phyloP scores from a whole-genome alignment of 1,139 yeast species.

The Diutina mesorugosa region DNA sequence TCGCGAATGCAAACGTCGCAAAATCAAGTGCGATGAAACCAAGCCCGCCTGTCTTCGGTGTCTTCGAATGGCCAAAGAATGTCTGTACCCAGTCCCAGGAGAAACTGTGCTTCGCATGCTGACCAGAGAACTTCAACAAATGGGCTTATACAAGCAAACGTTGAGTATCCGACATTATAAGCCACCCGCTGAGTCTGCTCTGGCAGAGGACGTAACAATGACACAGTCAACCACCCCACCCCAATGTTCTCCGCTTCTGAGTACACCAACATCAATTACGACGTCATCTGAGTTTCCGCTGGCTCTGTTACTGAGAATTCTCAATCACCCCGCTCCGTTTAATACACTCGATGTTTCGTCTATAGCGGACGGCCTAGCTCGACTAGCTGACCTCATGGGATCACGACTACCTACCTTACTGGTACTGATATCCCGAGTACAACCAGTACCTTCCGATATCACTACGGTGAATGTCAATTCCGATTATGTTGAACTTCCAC shows the following conservation, averaged over 20 bases:
- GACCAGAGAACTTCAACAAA: constrained; percentile 1
- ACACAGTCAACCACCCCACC: background rate
- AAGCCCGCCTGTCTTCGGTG: constrained; percentile 44
- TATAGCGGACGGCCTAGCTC: background rate
- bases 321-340: background rate
- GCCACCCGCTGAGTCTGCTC: background rate
- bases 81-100: constrained; percentile 20
- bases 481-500: constrained; percentile 5
- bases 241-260: background rate
- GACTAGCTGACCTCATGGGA: background rate
- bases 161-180: background rate
- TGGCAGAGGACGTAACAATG: background rate
- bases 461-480: background rate
- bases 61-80: constrained; percentile 17
- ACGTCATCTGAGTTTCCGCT: background rate
- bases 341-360: background rate
- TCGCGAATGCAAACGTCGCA: constrained; percentile 27
- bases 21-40: constrained; percentile 43
- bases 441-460: constrained; percentile 3
- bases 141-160: background rate
- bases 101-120: constrained; percentile 7
- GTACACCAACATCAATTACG: background rate
- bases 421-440: constrained; percentile 14
- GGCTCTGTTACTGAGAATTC: background rate
- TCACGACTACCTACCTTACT: background rate